Conservation (phyloP, 106 monocot species). For the Platanthera guangdongensis region DNA sequence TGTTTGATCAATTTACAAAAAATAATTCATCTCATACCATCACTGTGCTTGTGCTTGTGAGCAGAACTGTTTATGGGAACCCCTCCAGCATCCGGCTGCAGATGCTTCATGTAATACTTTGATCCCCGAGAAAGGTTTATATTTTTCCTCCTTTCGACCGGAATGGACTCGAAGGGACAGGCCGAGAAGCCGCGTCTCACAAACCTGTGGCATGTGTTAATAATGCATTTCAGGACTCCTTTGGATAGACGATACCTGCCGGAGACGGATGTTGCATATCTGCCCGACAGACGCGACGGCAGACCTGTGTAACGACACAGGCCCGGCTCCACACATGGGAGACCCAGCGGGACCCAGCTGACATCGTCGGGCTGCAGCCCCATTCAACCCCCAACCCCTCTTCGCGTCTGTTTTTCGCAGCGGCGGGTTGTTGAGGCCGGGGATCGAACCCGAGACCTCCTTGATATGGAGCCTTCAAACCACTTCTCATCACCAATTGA, state of each 20-base stretch:
- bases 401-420: too few species aligned
- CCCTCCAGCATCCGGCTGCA: conserved; percentile 34
- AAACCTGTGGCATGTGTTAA: conserved; percentile 44
- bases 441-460: too few species aligned
- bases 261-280: too few species aligned
- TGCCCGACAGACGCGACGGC: too few species aligned
- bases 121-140: conserved; percentile 79
- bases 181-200: conserved; percentile 75
- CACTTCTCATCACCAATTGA: too few species aligned
- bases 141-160: conserved; percentile 41
- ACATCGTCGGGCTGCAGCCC: not conserved
- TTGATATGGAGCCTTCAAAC: too few species aligned
- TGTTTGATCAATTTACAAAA: not conserved
- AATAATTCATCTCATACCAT: not conserved
- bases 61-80: conserved; percentile 9
- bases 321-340: not conserved
- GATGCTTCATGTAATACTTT: conserved; percentile 66
- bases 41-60: not conserved
- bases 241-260: too few species aligned
- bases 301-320: not conserved
- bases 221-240: not conserved
- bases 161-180: conserved; percentile 67
- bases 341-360: too few species aligned
- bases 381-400: too few species aligned
- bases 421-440: too few species aligned